Evolutionary conservation across 148 eudicot species (phyloP), one percentile per base, ranked within the genome.

Genomic region (Fagopyrum homotropicum): DNA sequence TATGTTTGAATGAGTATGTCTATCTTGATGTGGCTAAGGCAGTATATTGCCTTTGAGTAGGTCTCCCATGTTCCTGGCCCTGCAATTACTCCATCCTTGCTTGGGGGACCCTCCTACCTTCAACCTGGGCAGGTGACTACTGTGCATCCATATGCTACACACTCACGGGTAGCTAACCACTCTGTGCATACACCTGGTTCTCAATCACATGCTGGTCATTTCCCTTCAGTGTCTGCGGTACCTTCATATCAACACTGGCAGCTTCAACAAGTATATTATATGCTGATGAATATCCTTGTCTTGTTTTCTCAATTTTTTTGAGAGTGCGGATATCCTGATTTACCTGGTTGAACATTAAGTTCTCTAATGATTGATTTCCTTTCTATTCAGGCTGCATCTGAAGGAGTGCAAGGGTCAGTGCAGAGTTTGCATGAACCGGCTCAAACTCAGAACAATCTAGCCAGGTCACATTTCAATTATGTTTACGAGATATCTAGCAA

Each of bases 131-230:
- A 88, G 77, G 78, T 89, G 77, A 55, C 94, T 68, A 86, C 96
- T 69, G 56, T 96, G 90, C 95, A 90, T 87, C 91, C 93, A 46
- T 90, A 84, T 79, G 78, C 88, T 72, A 77, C 93, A 89, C 95
- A 92, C 85, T 98, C 90, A 78, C 96, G 86, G 72, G 98, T 87
- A 56, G 77, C 85, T 29, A 81, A 88, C 4, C 88, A 82, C 70
- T 77, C 91, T 80, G 83, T 87, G 17, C 87, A 92, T 48, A 78
- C 94, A 51, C 90, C 86, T 83, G 87, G 83, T 68, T 72, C 85
- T 57, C 91, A 91, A 73, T 77, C 97, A 68, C 97, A 79, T 81
- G 80, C 79, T 72, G 83, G 86, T 63, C 86, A 91, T 51, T 85
- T 89, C 80, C 96, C 90, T 45, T 78, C 93, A 0, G 81, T 86